A percentile compares a stretch with the other conserved stretches of the same genome.
These are phyloP conservation scores for Rosa persica DNA, from an alignment of 306 rosid genomes.

Conservation along the genomic window DNA sequence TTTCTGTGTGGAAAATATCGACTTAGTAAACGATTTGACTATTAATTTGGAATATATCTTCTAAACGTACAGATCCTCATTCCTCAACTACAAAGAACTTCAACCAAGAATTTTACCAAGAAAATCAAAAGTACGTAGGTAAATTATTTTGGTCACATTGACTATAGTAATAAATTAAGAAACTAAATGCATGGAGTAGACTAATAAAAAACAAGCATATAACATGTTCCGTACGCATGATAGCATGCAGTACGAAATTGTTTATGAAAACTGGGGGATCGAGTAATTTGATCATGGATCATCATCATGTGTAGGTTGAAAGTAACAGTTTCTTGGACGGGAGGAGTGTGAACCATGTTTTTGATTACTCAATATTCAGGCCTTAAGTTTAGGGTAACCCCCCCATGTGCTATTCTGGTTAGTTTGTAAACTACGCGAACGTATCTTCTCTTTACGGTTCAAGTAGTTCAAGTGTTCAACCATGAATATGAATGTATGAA, in stretches of 20 bases:
- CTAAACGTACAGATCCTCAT: neutral
- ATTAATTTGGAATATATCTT: neutral
- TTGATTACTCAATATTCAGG: slow-evolving; percentile 33
- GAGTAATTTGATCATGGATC: slow-evolving; percentile 30
- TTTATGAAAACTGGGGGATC: neutral
- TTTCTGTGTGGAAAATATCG: neutral
- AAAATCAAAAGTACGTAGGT: slow-evolving; percentile 4
- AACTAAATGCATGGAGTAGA: neutral
- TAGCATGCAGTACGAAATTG: slow-evolving; percentile 24
- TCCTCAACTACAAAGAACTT: neutral
- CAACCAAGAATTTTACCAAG: slow-evolving; percentile 10
- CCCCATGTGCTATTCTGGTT: slow-evolving; percentile 43
- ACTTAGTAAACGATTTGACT: neutral
- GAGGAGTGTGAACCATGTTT: slow-evolving; percentile 28
- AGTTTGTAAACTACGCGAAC: neutral
- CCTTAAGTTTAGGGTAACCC: slow-evolving; percentile 23
- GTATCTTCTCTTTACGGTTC: neutral
- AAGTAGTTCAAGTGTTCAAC: slow-evolving; percentile 8
- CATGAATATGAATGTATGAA: neutral
- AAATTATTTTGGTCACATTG: neutral
- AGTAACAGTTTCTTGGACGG: slow-evolving; percentile 46
- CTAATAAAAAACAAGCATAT: neutral
- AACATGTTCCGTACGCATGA: slow-evolving; percentile 40
- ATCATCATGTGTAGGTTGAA: slow-evolving; percentile 17
- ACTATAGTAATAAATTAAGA: neutral